Percentiles rank a stretch among this genome's conserved stretches.
Conservation (phyloP, 805 yeast genomes). For the Metschnikowia continentalis region DNA sequence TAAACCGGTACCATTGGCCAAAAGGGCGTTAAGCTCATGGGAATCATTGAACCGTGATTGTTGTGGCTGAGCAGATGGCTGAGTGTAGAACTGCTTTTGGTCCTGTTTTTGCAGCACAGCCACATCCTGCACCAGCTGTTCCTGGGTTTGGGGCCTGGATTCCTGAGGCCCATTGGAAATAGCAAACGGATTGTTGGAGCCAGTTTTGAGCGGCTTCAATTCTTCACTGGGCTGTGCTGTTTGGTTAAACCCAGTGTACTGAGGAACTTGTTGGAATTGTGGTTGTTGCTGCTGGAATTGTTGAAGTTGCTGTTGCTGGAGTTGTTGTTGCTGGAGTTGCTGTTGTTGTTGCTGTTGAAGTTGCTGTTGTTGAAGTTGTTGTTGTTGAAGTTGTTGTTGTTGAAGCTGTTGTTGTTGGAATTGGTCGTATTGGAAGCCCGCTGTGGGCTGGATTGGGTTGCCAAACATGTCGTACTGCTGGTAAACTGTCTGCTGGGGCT, state of each 20-base stretch:
- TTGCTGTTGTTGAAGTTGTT: neutral
- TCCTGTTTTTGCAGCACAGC: neutral
- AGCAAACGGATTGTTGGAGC: constrained; percentile 79
- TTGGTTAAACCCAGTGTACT: constrained; percentile 16
- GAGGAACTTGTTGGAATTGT: constrained; percentile 19
- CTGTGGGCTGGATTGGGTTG: constrained; percentile 54
- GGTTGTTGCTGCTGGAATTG: constrained; percentile 24
- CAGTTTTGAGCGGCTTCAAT: constrained; percentile 58
- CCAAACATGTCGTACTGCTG: constrained; percentile 59
- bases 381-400: constrained; percentile 30
- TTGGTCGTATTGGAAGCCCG: constrained; percentile 47
- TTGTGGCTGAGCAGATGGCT: constrained; percentile 24
- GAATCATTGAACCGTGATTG: constrained; percentile 35
- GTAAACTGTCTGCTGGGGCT: constrained; percentile 18
- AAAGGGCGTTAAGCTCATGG: constrained; percentile 69
- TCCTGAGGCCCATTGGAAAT: constrained; percentile 20
- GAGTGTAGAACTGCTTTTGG: constrained; percentile 14
- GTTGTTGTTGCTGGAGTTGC: constrained; percentile 17
- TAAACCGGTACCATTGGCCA: constrained; percentile 84
- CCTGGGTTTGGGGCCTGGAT: neutral
- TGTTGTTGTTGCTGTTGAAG: constrained; percentile 20
- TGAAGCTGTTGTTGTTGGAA: constrained; percentile 26
- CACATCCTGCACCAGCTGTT: neutral
- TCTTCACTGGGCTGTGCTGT: constrained; percentile 19
- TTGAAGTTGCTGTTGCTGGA: neutral